Percentiles rank a stretch among this genome's conserved stretches.
These are phyloP conservation scores for Podaxis sp. DNA, from an alignment of 768 basidiomycete species.

Conservation along the genomic window DNA sequence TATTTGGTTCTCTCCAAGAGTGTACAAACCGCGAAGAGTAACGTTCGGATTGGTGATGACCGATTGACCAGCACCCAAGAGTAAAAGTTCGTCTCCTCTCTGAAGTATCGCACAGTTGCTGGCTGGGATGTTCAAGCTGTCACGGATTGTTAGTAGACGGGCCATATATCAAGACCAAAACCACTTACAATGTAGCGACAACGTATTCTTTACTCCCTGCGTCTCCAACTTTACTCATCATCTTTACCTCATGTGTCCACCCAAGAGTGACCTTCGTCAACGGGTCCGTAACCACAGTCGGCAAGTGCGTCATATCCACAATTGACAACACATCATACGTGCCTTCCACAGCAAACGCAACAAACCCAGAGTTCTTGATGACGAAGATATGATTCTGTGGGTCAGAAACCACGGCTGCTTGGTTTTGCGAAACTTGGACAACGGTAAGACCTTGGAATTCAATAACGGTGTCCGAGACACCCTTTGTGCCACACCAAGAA, in stretches of 20 bases:
- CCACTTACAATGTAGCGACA: slow-evolving; percentile 70
- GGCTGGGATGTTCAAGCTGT: slow-evolving; percentile 76
- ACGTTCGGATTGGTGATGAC: slow-evolving; percentile 83
- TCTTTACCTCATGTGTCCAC: slow-evolving; percentile 73
- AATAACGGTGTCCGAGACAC: slow-evolving; percentile 80
- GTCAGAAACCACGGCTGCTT: slow-evolving; percentile 73
- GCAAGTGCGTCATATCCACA: slow-evolving; percentile 80
- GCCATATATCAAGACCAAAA: background rate
- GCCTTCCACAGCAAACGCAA: slow-evolving; percentile 72
- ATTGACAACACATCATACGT: slow-evolving; percentile 78
- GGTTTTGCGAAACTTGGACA: slow-evolving; percentile 86
- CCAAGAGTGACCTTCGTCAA: slow-evolving; percentile 64
- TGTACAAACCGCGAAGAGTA: slow-evolving; percentile 74
- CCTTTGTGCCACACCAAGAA: slow-evolving; percentile 62
- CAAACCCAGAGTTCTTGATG: slow-evolving; percentile 74
- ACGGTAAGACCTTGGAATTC: slow-evolving; percentile 76
- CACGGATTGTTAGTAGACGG: slow-evolving; percentile 1
- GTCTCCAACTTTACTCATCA: slow-evolving; percentile 53
- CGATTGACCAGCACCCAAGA: slow-evolving; percentile 78
- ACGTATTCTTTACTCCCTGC: slow-evolving; percentile 57
- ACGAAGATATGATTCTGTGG: slow-evolving; percentile 80
- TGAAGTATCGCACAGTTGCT: slow-evolving; percentile 86
- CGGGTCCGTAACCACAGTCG: slow-evolving; percentile 51
- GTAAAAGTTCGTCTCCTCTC: slow-evolving; percentile 72
- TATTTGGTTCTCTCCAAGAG: slow-evolving; percentile 78